Evolutionary conservation across 345 rosid genomes (phyloP).

Genomic region (Pugionium dolabratum): DNA sequence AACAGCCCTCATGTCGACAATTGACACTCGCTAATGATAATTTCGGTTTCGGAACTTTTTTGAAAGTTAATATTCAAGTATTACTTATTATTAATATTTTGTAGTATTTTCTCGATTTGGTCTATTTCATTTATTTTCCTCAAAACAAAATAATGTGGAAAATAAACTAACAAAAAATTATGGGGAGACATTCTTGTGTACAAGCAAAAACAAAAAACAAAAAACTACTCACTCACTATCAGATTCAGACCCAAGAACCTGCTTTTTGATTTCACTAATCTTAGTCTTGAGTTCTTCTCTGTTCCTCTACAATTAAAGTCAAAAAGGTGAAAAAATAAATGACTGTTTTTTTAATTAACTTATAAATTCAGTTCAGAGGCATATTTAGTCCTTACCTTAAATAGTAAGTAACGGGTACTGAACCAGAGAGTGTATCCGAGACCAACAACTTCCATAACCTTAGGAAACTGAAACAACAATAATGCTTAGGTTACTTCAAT

Average conservation of each 20-base stretch:
- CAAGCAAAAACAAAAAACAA: background rate
- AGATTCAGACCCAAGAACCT: conserved; percentile 69
- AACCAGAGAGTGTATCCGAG: conserved; percentile 89
- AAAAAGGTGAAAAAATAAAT: background rate
- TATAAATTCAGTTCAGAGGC: background rate
- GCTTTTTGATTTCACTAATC: conserved; percentile 67
- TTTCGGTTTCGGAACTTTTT: too few species aligned
- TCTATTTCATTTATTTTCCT: too few species aligned
- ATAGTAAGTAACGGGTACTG: conserved; percentile 67
- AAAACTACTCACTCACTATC: conserved; percentile 29
- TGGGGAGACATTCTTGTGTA: background rate
- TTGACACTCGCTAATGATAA: too few species aligned
- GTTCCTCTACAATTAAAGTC: conserved; percentile 30
- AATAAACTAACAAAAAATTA: too few species aligned
- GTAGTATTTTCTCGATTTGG: too few species aligned
- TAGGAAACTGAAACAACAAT: conserved; percentile 61
- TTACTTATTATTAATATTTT: too few species aligned
- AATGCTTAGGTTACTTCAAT: background rate
- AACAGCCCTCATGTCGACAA: too few species aligned
- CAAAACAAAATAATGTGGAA: too few species aligned
- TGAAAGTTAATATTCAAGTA: too few species aligned
- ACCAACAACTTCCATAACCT: conserved; percentile 88
- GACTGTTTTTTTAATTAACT: too few species aligned
- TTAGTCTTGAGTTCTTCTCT: conserved; percentile 69
- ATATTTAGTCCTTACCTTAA: conserved; percentile 53